Evolutionary conservation across 177 flowering plant genomes (phyloP).

Genomic region (Telopea speciosissima): DNA sequence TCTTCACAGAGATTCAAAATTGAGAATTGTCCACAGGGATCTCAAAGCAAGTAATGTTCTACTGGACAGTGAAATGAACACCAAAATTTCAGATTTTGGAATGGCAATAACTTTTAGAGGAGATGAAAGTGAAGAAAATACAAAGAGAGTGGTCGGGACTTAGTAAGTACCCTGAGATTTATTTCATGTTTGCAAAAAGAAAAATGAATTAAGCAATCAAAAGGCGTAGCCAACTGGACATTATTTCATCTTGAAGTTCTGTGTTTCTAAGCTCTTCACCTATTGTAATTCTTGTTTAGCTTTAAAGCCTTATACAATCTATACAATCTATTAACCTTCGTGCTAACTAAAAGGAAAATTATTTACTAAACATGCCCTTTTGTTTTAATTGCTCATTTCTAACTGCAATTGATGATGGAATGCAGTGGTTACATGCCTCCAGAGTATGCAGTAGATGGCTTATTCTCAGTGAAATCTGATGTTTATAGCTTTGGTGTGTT

Average conservation of each 20-base stretch:
- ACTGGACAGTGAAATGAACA: conserved; percentile 10
- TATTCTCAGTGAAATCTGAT: conserved; percentile 25
- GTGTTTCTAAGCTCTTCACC: too few species aligned
- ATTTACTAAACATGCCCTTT: too few species aligned
- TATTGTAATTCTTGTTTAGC: too few species aligned
- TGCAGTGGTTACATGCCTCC: conserved; percentile 32
- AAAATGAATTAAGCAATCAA: too few species aligned
- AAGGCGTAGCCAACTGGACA: too few species aligned
- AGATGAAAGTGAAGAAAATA: conserved; percentile 9
- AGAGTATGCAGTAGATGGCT: conserved; percentile 21
- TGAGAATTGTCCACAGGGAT: conserved; percentile 12
- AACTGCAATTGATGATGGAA: neutral
- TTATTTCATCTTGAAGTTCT: too few species aligned
- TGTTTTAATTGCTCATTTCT: too few species aligned
- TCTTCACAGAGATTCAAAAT: conserved; percentile 5
- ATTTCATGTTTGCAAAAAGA: too few species aligned
- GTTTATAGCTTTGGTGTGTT: conserved; percentile 27
- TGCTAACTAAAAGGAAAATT: too few species aligned
- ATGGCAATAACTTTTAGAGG: conserved; percentile 7
- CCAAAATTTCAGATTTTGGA: conserved; percentile 12
- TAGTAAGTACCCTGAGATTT: conserved; percentile 6
- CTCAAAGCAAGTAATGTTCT: conserved; percentile 1
- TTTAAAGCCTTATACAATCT: too few species aligned
- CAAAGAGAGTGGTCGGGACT: conserved; percentile 18
- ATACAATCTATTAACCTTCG: too few species aligned